A percentile compares a stretch with the other conserved stretches of the same genome.
Conservation (phyloP, 164 flowering plant species). For the Magnolia officinalis region DNA sequence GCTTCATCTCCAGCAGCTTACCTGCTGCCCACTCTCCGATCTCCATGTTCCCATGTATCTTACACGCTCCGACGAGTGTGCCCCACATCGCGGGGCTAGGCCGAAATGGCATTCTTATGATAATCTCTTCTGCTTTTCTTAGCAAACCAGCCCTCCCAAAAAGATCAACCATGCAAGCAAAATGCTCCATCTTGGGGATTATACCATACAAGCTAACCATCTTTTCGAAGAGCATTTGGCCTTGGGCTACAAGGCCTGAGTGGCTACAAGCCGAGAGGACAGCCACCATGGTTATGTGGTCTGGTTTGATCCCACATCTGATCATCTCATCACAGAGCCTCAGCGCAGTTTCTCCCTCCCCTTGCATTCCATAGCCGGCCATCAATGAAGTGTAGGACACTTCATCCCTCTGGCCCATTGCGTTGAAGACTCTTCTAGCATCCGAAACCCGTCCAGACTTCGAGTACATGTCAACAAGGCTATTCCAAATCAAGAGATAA, state of each 20-base stretch:
- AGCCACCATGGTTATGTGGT: conserved; percentile 60
- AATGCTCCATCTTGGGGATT: conserved; percentile 53
- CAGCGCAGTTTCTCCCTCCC: conserved; percentile 41
- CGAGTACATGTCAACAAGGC: conserved; percentile 64
- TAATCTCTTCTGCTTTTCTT: conserved; percentile 35
- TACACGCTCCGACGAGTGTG: conserved; percentile 51
- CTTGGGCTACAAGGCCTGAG: conserved; percentile 47
- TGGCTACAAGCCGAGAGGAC: conserved; percentile 69
- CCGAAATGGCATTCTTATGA: conserved; percentile 41
- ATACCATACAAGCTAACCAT: conserved; percentile 37
- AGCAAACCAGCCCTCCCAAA: conserved; percentile 60
- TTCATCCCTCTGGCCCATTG: conserved; percentile 40
- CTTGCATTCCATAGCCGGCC: conserved; percentile 60
- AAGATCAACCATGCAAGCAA: conserved; percentile 59
- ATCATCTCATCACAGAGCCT: conserved; percentile 53
- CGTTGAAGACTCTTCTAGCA: conserved; percentile 46
- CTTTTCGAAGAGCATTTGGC: conserved; percentile 35
- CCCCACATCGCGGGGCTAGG: conserved; percentile 62
- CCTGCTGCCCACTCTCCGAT: conserved; percentile 62
- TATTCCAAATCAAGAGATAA: conserved; percentile 49
- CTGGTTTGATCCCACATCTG: conserved; percentile 35
- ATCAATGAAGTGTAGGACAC: conserved; percentile 63
- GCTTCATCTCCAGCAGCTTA: conserved; percentile 44
- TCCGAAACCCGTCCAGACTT: conserved; percentile 44
- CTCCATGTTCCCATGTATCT: conserved; percentile 38